A percentile compares a stretch with the other conserved stretches of the same genome.
These are phyloP conservation scores for Phytophthora vignae DNA, from an alignment of 352 stramenopile species.

Conservation along the genomic window DNA sequence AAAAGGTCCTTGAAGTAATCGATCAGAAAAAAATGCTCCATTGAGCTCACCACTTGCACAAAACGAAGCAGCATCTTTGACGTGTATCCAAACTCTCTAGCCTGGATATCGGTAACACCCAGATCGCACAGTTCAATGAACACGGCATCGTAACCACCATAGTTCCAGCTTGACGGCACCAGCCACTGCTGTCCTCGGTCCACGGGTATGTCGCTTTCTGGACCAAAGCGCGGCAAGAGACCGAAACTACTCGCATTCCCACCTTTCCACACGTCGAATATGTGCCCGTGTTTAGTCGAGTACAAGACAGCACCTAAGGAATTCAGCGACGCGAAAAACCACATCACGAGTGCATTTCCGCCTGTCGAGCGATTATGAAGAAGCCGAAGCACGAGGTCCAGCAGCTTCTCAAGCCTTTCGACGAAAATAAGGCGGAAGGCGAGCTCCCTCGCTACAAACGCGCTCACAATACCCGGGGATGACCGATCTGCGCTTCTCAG, in stretches of 20 bases:
- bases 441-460: neutral
- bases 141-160: neutral
- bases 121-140: neutral
- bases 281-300: neutral
- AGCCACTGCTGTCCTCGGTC: neutral
- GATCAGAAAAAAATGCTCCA: neutral
- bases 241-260: neutral
- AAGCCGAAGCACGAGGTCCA: neutral
- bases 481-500: neutral
- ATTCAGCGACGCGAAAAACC: slow-evolving; percentile 4
- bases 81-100: neutral
- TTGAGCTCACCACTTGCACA: neutral
- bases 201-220: neutral
- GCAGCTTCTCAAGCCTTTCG: neutral
- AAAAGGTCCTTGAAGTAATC: neutral
- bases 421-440: neutral
- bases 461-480: neutral
- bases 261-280: neutral
- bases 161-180: neutral
- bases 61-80: neutral
- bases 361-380: slow-evolving; percentile 3
- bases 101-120: neutral
- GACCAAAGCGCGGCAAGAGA: neutral
- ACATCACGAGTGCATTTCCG: slow-evolving; percentile 2
- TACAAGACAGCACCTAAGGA: neutral